These are phyloP conservation scores for Cyphellophora europaea DNA, from an alignment of 2,329 filamentous ascomycete species.

Conservation along the genomic window DNA sequence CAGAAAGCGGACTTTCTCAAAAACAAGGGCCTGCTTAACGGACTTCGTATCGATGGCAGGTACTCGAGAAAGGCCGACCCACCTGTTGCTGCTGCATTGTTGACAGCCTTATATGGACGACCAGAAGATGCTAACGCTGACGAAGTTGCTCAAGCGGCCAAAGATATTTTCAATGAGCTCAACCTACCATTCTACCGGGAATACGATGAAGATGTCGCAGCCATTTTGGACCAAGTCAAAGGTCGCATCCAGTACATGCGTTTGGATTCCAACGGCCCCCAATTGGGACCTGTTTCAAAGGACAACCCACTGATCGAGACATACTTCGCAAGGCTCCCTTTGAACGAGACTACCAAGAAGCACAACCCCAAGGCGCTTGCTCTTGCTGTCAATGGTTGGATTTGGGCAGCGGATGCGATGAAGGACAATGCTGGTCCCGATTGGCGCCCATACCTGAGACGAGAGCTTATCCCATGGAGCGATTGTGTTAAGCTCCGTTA, in stretches of 20 bases:
- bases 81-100: conserved; percentile 57
- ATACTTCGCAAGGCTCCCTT: conserved; percentile 85
- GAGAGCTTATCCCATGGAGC: conserved; percentile 96
- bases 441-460: conserved; percentile 85
- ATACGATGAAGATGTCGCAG: conserved; percentile 73
- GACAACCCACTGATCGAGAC: conserved; percentile 78
- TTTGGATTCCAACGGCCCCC: conserved; percentile 85
- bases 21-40: conserved; percentile 60
- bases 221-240: conserved; percentile 82
- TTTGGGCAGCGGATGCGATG: conserved; percentile 94
- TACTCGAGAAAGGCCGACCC: conserved; percentile 65
- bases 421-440: conserved; percentile 85
- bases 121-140: conserved; percentile 44
- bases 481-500: conserved; percentile 97
- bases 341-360: conserved; percentile 67
- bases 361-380: conserved; percentile 69
- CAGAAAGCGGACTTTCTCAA: conserved; percentile 53
- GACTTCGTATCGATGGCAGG: conserved; percentile 68
- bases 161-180: conserved; percentile 65
- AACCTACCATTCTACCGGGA: conserved; percentile 88
- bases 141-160: conserved; percentile 35
- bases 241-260: conserved; percentile 93
- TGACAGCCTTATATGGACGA: conserved; percentile 60
- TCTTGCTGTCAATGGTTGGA: conserved; percentile 94
- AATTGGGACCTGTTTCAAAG: conserved; percentile 66